Evolutionary conservation across 352 stramenopile species (phyloP), one percentile per base, ranked within the genome.

Genomic region (Phytopythium aichiense): DNA sequence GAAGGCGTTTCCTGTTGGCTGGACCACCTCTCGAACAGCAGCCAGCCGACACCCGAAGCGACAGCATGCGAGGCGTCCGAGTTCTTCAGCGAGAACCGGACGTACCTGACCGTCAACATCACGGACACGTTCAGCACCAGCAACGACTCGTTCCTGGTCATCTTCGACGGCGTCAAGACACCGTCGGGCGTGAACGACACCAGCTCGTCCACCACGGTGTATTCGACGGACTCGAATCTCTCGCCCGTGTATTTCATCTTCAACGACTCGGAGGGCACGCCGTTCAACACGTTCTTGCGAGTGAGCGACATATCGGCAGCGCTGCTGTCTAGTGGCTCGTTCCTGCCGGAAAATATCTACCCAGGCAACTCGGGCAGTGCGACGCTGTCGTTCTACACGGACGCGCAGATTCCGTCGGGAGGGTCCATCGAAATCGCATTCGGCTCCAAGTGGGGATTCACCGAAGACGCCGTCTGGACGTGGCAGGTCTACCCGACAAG

Each of bases 281-380:
- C 81, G 3, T 94, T 89, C 64, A 77, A 76, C 66, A 82, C 79
- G 28, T 94, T 90, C 63, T 77, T 88, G 38, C 76, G 77, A 15
- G 63, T 89, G 1, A 77, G 65, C 1, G 71, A 80, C 23, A 50
- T 94, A 7, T 66, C 68, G 0, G 60, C 65, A 16, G 80, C 79
- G 1, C 67, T 63, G 7, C 63, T 94, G 7, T 88, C 77, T 5
- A 94, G 85, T 28, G 79, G 82, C 6, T 85, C 83, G 11, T 94
- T 94, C 58, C 63, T 92, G 1, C 85, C 85, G 8, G 81, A 94
- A 56, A 94, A 92, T 51, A 91, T 92, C 48, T 94, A 92, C 55
- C 85, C 85, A 6, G 85, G 85, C 23, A 94, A 92, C 62, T 74
- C 79, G 13, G 85, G 85, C 22, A 92, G 89, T 52, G 85, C 83